Evolutionary conservation across 2,329 filamentous ascomycete genomes (phyloP), one percentile per base, ranked within the genome.

Genomic region (Botryotinia convoluta): DNA sequence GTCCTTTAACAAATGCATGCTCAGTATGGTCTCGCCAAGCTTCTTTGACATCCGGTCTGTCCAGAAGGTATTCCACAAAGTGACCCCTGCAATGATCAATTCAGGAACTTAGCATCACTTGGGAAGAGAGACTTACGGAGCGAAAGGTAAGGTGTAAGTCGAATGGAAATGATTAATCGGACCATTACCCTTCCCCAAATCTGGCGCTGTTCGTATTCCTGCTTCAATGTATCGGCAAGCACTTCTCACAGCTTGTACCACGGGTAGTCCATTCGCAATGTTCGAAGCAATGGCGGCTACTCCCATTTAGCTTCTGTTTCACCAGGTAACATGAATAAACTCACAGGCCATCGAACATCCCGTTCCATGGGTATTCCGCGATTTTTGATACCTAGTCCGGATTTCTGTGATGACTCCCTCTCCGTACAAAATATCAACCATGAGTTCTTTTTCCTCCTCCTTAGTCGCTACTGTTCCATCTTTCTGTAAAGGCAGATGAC

Each of bases 331-430:
- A 32, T 51, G 22, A 12, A 16, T 44, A n/a, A 44, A 85, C 90
- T 84, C 82, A 93, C 91, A 97, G 59, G 96, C 96, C 74, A 98
- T 87, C 16, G 94, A 97, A 80, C 96, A 99, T 6, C 96, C 96
- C 0, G 96, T 98, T 0, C 96, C 96, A 79, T 99, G 96, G 0
- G 95, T 98, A 80, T 95, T 95, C 74, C 86, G 91, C 14, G 92
- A 94, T 16, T 86, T 83, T 75, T 93, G 86, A 80, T 92, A 98
- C 7, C 86, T 85, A 57, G 89, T 92, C 81, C 94, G 87, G 67
- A 97, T 87, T 57, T 89, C 84, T 1, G 89, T 85, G 0, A 87
- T 81, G n/a, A 87, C 82, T 0, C 84, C 85, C 0, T 86, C 86
- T 10, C 93, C 92, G 61, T 89, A 89, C 8, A 97, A 86, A 5